Evolutionary conservation across 2,329 filamentous ascomycete genomes (phyloP), one percentile per base, ranked within the genome.

Genomic region (Arachnomyces sp.): DNA sequence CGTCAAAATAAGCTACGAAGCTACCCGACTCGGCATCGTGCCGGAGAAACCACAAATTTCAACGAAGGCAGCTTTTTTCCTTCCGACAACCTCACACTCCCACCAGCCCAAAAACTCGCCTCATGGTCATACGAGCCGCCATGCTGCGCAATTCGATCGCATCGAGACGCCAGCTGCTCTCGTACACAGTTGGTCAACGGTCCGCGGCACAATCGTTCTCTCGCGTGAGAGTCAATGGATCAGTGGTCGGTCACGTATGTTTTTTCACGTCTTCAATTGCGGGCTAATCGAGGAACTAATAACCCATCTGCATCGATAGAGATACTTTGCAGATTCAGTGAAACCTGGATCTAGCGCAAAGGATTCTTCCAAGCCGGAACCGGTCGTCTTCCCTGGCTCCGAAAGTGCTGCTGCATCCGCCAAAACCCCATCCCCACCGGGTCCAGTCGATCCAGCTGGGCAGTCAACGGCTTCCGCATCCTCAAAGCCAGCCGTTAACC

Each of bases 131-230:
- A 61, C 63, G 63, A 70, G 68, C 59, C 65, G 67, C 56, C 53
- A 75, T 76, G 72, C 68, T 75, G 70, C 72, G 72, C 63, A 67
- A 66, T 54, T 71, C 71, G 55, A 63, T 74, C 61, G 56, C 60
- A 49, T 61, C 68, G 49, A 60, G 67, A 57, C 70, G 65, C 49
- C 60, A 60, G 51, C 49, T 65, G 49, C 56, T 65, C 56, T 56
- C 59, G 43, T 57, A 57, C 47, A 52, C 61, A 42, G 53, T 56
- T 57, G 61, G 57, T 47, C 57, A 59, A 48, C 55, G 56, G 41
- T 50, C 54, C 36, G 51, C 53, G 16, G 49, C 61, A 40, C 67
- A 70, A 70, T 70, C 66, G 66, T 59, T 63, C 39, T 53, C 57
- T 28, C 55, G 53, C 50, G 57, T 57, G 46, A 54, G 58, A 44